Base-by-base conservation (phyloP, 2,329 filamentous ascomycete species). In the Shiraia sp. region DNA sequence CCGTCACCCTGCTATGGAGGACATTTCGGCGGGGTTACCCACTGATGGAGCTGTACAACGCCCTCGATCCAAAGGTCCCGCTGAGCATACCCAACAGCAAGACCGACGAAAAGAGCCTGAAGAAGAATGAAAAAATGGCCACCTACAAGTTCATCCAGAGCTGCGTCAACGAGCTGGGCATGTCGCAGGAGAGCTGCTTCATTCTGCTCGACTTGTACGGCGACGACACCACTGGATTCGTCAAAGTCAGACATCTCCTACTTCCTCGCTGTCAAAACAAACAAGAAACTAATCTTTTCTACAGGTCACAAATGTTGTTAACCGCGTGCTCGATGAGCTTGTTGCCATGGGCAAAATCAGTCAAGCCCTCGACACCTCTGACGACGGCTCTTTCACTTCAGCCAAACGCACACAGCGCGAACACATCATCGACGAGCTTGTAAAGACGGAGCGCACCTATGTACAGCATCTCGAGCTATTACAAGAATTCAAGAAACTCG, bases 381-480 rank as follows among this genome's bases (percentile, higher is more conserved):
- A 81, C 12, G 81, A 81, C 6, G 72, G 46, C 27, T 61, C 58
- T 9, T 61, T 61, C 13, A 59, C 63, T 33, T 56, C 72, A 19
- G 72, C 74, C 16, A 83, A 85, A 33, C 81, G 84, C 41, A 83
- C 82, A 1, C 81, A 88, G 65, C 86, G 90, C 53, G 88, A 96
- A 60, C 88, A 96, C 68, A 90, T 97, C 47, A 82, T 99, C 30
- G 85, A 87, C 61, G 93, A 99, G 71, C 75, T 99, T 32, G 87
- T 99, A 41, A 89, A 92, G 58, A 97, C 92, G 1, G 93, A 99
- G 71, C 85, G 93, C 49, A 96, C 96, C 71, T 99, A 99, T 59
- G 93, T 97, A 3, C 91, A 97, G 68, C 93, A 99, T 74, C 74
- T 99, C 38, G 92, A 97, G 68, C 92, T 96, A 55, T 72, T 99